These are phyloP conservation scores for Trichoderma semiorbis DNA, from an alignment of 2,329 filamentous ascomycete species.

Conservation along the genomic window DNA sequence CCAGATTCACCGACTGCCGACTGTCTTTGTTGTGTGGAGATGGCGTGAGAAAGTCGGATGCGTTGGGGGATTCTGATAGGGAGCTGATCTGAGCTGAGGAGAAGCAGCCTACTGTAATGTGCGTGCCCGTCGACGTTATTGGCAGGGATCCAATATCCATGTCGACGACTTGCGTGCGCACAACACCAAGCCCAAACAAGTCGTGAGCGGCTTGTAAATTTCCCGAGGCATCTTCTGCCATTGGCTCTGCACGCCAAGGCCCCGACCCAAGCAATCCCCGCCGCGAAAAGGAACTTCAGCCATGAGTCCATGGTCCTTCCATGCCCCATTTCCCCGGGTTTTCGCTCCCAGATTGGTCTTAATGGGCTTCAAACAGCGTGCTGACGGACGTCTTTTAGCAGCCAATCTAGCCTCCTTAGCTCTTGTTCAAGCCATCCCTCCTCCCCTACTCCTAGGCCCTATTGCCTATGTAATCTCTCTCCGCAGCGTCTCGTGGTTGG, in stretches of 20 bases:
- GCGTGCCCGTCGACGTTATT: neutral
- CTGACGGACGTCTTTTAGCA: neutral
- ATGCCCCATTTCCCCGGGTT: slow-evolving; percentile 7
- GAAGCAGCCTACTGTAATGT: neutral
- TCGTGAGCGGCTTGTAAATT: neutral
- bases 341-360: neutral
- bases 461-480: neutral
- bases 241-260: neutral
- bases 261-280: neutral
- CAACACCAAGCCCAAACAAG: neutral
- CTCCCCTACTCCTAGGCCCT: neutral
- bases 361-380: neutral
- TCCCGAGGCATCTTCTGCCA: slow-evolving; percentile 5
- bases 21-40: neutral
- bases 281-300: neutral
- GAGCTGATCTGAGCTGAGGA: neutral
- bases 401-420: neutral
- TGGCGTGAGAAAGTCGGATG: neutral
- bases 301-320: neutral
- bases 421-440: neutral
- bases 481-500: neutral
- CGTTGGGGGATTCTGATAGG: neutral
- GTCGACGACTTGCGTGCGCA: neutral
- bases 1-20: slow-evolving; percentile 10
- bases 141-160: neutral